Evolutionary conservation across 768 basidiomycete genomes (phyloP).

Genomic region (Psilocybe cubensis): DNA sequence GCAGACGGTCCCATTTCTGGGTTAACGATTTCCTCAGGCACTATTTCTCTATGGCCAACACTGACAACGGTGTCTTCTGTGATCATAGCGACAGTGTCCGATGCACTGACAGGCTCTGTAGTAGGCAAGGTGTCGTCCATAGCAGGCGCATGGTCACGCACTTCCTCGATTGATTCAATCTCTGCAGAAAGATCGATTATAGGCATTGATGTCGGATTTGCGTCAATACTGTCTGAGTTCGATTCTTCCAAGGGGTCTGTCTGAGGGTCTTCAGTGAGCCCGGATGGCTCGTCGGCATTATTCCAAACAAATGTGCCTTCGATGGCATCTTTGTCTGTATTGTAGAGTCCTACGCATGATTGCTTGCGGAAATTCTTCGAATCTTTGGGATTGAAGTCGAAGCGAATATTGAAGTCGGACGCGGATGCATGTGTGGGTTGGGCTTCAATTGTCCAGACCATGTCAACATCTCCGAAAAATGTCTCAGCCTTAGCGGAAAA

Average conservation of each 20-base stretch:
- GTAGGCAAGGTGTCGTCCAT: too few relatives aligned
- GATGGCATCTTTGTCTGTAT: not conserved
- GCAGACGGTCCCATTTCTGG: not conserved
- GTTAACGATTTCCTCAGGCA: not conserved
- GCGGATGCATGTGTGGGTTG: not conserved
- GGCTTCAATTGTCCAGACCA: not conserved
- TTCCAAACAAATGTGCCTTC: not conserved
- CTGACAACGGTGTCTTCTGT: not conserved
- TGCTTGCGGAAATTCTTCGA: not conserved
- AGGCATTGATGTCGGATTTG: too few relatives aligned
- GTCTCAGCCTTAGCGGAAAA: constrained; percentile 4
- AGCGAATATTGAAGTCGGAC: not conserved
- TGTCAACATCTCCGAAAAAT: not conserved
- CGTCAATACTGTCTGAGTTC: too few relatives aligned
- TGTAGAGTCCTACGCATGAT: not conserved
- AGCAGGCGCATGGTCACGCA: too few relatives aligned
- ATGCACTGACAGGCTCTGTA: too few relatives aligned
- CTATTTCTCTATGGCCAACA: not conserved
- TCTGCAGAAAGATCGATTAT: too few relatives aligned
- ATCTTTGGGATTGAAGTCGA: not conserved
- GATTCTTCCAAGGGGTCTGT: not conserved
- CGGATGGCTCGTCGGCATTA: not conserved
- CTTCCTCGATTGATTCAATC: too few relatives aligned
- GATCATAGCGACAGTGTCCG: too few relatives aligned
- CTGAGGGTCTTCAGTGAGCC: not conserved